These are phyloP conservation scores for Mucor circinelloides DNA, from an alignment of 371 early-diverging fungal genomes.

Conservation along the genomic window DNA sequence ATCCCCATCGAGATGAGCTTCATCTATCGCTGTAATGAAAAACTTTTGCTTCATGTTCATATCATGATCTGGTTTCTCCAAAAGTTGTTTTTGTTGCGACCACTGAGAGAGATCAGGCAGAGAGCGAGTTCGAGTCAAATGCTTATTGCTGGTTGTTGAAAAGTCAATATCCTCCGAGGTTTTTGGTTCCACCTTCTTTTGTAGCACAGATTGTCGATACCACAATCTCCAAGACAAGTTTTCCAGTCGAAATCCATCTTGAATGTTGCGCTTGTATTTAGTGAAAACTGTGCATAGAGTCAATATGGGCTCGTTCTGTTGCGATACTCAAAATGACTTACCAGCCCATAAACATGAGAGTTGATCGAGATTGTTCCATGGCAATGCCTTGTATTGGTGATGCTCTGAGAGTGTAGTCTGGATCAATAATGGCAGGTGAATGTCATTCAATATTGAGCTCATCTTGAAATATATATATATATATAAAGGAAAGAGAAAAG, in stretches of 20 bases:
- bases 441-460: constrained; percentile 19
- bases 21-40: constrained; percentile 4
- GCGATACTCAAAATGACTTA: neutral
- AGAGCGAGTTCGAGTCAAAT: constrained; percentile 16
- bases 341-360: constrained; percentile 25
- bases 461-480: neutral
- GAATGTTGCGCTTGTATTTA: constrained; percentile 22
- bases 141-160: neutral
- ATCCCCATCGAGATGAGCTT: neutral
- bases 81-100: constrained; percentile 3
- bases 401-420: constrained; percentile 16
- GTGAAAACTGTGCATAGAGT: constrained; percentile 13
- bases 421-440: constrained; percentile 22
- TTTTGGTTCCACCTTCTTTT: constrained; percentile 21
- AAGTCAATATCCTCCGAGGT: constrained; percentile 20
- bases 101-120: constrained; percentile 20
- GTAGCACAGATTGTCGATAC: constrained; percentile 27
- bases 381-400: constrained; percentile 9
- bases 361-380: constrained; percentile 29
- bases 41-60: constrained; percentile 5
- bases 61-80: neutral
- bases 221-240: constrained; percentile 36
- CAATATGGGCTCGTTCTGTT: neutral
- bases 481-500: neutral
- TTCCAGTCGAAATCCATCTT: constrained; percentile 31